Evolutionary conservation across 2,329 filamentous ascomycete genomes (phyloP).

Genomic region (Exophiala bonariae): DNA sequence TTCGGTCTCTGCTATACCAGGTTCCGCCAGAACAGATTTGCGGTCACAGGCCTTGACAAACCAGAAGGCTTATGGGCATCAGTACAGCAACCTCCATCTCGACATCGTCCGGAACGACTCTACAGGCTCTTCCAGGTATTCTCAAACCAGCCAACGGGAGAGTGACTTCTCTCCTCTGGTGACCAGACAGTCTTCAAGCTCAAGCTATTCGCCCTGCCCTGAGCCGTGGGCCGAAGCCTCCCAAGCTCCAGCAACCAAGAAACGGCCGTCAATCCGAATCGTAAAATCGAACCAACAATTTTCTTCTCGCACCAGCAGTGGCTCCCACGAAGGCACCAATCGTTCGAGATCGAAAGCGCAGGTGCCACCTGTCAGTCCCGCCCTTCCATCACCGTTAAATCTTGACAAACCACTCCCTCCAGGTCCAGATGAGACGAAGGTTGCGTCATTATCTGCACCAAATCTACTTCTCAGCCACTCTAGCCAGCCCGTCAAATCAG

Average conservation of each 20-base stretch:
- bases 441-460: constrained; percentile 16
- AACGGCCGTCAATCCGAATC: not conserved
- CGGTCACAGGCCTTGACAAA: not conserved
- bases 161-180: constrained; percentile 23
- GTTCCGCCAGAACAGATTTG: not conserved
- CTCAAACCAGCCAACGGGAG: constrained; percentile 17
- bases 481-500: constrained; percentile 12
- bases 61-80: constrained; percentile 1
- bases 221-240: constrained; percentile 13
- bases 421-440: constrained; percentile 11
- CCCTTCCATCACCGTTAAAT: constrained; percentile 12
- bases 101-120: constrained; percentile 23
- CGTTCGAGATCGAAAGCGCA: constrained; percentile 2
- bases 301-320: not conserved
- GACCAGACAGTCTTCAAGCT: constrained; percentile 24
- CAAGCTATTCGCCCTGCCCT: constrained; percentile 15
- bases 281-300: constrained; percentile 1
- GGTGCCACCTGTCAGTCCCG: constrained; percentile 1
- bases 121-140: constrained; percentile 23
- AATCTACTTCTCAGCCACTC: constrained; percentile 9
- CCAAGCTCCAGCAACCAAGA: constrained; percentile 7
- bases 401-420: constrained; percentile 23
- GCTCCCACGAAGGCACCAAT: constrained; percentile 3
- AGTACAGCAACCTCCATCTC: constrained; percentile 9
- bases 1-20: not conserved